Evolutionary conservation across 345 rosid species (phyloP), one percentile per base, ranked within the genome.

Genomic region (Eucalyptus sp.): DNA sequence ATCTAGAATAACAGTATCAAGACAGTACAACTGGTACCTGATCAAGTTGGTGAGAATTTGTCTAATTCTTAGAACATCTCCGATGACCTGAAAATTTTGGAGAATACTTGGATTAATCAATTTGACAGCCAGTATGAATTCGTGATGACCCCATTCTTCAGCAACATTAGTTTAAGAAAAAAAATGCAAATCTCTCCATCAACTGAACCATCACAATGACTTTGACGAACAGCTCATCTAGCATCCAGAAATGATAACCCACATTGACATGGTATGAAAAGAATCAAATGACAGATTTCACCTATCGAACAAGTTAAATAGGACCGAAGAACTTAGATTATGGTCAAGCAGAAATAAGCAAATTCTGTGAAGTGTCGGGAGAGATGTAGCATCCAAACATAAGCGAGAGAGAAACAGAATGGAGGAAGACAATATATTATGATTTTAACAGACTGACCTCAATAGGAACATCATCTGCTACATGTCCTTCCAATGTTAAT

Each of bases 21-120:
- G 29, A 48, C 44, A 29, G 84, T 29, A 64, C 13, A 64, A n/a
- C 66, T 86, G 58, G 48, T 80, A 97, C 99, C 99, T 96, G 91
- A 97, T 95, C 94, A 98, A 92, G 91, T 98, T 98, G 92, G 99
- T 97, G 90, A 98, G 98, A 87, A 98, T 96, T 92, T 97, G 99
- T 51, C 99, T 92, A 86, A 98, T 98, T 91, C 99, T 93, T 87
- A 98, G 93, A 90, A 98, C 99, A 92, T 98, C 99, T 90, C 99
- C 99, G 87, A 95, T 90, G 24, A 98, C 97, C 99, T 97, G 93
- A 93, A 88, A 91, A 49, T 4, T 10, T 58, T 37, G 7, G 79
- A 83, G 29, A 86, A 48, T 22, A 50, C 56, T 68, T 41, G 66
- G 87, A 89, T 49, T 48, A 62, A 66, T 86, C 71, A 33, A 20